phyloP scores from a whole-genome alignment of 2,329 filamentous ascomycete genomes.

The Fusarium illudens region DNA sequence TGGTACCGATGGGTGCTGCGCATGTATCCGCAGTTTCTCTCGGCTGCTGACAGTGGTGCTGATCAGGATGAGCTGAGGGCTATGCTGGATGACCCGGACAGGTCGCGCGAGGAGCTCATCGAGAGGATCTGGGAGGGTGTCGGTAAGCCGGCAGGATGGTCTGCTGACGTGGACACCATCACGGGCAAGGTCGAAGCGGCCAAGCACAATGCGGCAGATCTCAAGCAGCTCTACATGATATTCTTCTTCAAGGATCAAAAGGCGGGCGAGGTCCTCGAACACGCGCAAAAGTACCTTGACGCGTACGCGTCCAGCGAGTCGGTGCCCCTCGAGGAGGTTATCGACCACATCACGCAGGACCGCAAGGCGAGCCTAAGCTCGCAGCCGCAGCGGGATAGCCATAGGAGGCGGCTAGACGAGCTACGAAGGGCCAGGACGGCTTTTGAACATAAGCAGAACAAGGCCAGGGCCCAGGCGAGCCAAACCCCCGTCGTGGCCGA shows the following conservation, averaged over 20 bases:
- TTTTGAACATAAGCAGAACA: constrained; percentile 56
- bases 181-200: constrained; percentile 45
- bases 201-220: constrained; percentile 43
- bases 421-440: constrained; percentile 58
- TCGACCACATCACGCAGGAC: constrained; percentile 47
- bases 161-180: constrained; percentile 46
- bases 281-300: constrained; percentile 53
- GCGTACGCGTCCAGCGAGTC: constrained; percentile 42
- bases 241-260: constrained; percentile 53
- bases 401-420: constrained; percentile 54
- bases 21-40: constrained; percentile 51
- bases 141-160: constrained; percentile 47
- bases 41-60: constrained; percentile 42
- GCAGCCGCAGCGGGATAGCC: constrained; percentile 50
- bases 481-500: constrained; percentile 43
- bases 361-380: constrained; percentile 43
- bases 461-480: constrained; percentile 45
- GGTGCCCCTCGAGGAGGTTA: constrained; percentile 46
- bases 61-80: constrained; percentile 46
- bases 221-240: constrained; percentile 52
- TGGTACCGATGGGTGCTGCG: constrained; percentile 61
- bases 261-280: constrained; percentile 45
- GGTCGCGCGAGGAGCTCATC: constrained; percentile 49
- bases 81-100: constrained; percentile 50
- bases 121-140: constrained; percentile 49